Conservation (phyloP, 305 asterid species). For the Solanum aculeatissimum region DNA sequence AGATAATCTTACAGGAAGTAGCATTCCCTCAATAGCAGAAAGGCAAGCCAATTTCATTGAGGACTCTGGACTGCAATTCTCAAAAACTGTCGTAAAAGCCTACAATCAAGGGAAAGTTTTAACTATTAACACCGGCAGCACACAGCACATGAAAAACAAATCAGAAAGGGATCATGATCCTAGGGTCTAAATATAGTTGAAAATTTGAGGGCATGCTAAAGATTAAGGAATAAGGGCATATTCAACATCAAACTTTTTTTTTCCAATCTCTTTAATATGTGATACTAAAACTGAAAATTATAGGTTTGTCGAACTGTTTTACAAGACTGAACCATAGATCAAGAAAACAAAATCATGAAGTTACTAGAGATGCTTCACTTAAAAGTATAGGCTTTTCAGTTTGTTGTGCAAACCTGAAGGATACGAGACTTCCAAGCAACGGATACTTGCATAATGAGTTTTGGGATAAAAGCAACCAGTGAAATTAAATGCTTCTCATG, state of each 20-base stretch:
- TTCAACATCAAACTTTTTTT: not conserved
- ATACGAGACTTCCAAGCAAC: constrained; percentile 60
- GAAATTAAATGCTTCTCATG: constrained; percentile 63
- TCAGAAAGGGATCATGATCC: not conserved
- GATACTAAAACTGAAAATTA: not conserved
- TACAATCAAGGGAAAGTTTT: constrained; percentile 15
- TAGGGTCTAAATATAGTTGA: not conserved
- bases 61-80: constrained; percentile 51
- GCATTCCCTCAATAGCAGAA: constrained; percentile 63
- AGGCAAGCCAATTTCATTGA: constrained; percentile 71
- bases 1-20: constrained; percentile 60
- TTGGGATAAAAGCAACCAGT: constrained; percentile 64
- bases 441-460: constrained; percentile 41
- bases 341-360: not conserved
- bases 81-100: constrained; percentile 67
- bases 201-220: not conserved
- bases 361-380: not conserved
- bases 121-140: not conserved
- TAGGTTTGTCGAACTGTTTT: not conserved
- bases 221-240: not conserved
- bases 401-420: constrained; percentile 48
- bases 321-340: not conserved
- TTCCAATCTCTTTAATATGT: not conserved
- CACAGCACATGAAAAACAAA: not conserved
- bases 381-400: not conserved